Base-by-base conservation (phyloP, 2,329 filamentous ascomycete genomes). In the Neonectria hederae region DNA sequence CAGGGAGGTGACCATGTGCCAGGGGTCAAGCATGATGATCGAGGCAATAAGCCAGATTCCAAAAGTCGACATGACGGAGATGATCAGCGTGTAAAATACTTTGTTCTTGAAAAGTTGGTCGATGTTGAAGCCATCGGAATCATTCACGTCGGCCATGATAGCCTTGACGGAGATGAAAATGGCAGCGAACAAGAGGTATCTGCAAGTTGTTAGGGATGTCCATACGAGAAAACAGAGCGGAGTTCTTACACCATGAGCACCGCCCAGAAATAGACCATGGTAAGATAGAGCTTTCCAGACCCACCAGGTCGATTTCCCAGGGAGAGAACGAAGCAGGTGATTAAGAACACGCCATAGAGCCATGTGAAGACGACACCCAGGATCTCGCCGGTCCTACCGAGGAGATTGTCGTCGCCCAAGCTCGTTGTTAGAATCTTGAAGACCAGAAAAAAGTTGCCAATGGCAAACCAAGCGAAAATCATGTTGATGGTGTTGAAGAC, bases 1-100 rank as follows among this genome's bases (percentile, higher is more conserved):
- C 79, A 98, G 93, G 62, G 91, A 90, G n/a, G 96, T 98, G 78
- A 97, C 86, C 94, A 99, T 98, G 82, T 99, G 96, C 95, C 96
- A 99, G 4, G 96, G 96, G 78, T 99, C 96, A 79, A 98, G 89
- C 89, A 98, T 98, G 71, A 99, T 84, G 69, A 99, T 85, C 9
- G 94, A 97, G 0, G 93, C 92, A 54, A 99, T 81, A 64, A 98
- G 87, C 91, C 94, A 99, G 74, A 99, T 90, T 66, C 97, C 86
- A 77, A 96, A 99, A 0, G 96, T 99, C 11, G 94, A 96, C 74
- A 92, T 87, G 74, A 98, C 87, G 0, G 94, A 97, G 55, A 99
- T 89, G 72, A 99, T 96, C 67, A 99, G 86, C 35, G 93, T 97
- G 79, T 96, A 94, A 82, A 99, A 98, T 63, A 97, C 88, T 67